Percentiles rank a stretch among this genome's conserved stretches.
Evolutionary conservation across 495 filamentous ascomycete species (phyloP).

Genomic region (Neurospora intermedia): DNA sequence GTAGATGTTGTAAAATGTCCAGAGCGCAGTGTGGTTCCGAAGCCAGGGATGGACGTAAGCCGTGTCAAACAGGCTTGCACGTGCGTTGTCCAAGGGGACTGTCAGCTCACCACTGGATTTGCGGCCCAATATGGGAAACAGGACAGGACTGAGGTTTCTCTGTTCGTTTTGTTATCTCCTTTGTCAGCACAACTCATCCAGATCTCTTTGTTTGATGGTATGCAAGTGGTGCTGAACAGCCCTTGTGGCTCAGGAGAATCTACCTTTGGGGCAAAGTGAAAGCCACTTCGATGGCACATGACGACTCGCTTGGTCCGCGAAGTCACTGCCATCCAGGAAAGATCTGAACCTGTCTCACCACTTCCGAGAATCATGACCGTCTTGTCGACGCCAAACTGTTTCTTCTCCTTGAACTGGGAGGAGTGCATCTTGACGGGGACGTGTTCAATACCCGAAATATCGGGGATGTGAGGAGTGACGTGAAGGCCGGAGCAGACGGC

Average conservation of each 20-base stretch:
- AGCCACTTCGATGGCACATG: slow-evolving; percentile 33
- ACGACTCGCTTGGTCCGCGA: slow-evolving; percentile 26
- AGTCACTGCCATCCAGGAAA: slow-evolving; percentile 32
- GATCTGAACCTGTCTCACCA: slow-evolving; percentile 35
- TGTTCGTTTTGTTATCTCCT: not conserved
- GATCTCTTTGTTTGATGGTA: not conserved
- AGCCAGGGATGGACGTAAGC: slow-evolving; percentile 37
- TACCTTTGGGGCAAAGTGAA: slow-evolving; percentile 28
- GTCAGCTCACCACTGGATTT: slow-evolving; percentile 16
- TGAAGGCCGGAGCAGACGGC: slow-evolving; percentile 36
- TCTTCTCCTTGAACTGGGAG: slow-evolving; percentile 29
- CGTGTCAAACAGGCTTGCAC: slow-evolving; percentile 37
- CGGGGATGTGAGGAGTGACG: slow-evolving; percentile 28
- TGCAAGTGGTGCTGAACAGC: not conserved
- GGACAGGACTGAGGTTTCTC: slow-evolving; percentile 20
- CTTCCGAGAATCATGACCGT: slow-evolving; percentile 32
- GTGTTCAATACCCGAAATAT: slow-evolving; percentile 27
- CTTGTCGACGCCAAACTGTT: slow-evolving; percentile 26
- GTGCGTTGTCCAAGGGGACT: slow-evolving; percentile 31
- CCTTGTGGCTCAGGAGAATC: not conserved
- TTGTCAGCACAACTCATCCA: not conserved
- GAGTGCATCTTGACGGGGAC: slow-evolving; percentile 30
- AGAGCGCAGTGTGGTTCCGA: slow-evolving; percentile 23
- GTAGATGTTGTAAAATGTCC: slow-evolving; percentile 31
- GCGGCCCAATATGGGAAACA: slow-evolving; percentile 18